Percentiles rank a stretch among this genome's conserved stretches.
Evolutionary conservation across 345 rosid genomes (phyloP).

Genomic region (Moricandia moricandioides): DNA sequence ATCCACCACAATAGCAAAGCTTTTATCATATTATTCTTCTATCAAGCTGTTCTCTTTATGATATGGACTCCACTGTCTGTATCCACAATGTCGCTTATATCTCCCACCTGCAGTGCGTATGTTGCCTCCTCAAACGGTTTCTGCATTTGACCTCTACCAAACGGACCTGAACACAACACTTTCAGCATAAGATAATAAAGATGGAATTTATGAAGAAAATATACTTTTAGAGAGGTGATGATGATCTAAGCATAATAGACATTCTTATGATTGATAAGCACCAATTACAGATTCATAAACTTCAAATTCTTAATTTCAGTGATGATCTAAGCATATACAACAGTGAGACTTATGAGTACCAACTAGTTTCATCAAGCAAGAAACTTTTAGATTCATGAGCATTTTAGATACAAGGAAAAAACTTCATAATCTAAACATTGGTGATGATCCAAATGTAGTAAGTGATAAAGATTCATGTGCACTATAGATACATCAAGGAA

Average conservation of each 20-base stretch:
- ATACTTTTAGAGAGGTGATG: not conserved
- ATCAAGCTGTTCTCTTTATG: constrained; percentile 72
- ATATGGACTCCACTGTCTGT: constrained; percentile 95
- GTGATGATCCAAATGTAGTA: no score
- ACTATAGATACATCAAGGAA: no score
- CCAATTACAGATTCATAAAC: not conserved
- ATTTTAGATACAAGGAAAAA: no score
- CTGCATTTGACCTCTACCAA: constrained; percentile 95
- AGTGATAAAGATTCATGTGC: no score
- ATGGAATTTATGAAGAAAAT: not conserved
- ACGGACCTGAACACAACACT: constrained; percentile 53
- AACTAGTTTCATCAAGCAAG: no score
- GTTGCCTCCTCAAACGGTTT: constrained; percentile 95
- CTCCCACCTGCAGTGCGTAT: constrained; percentile 71
- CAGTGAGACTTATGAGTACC: no score
- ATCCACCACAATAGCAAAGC: no score
- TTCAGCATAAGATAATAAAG: not conserved
- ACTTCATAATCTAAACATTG: no score
- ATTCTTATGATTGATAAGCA: not conserved
- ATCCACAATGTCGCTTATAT: constrained; percentile 84
- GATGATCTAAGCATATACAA: no score
- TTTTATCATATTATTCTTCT: no score
- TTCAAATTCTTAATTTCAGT: not conserved
- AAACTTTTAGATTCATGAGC: no score
- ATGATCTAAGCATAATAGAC: not conserved